phyloP scores from a whole-genome alignment of 805 yeast species.

The Sugiyamaella boreocaroliniensis region DNA sequence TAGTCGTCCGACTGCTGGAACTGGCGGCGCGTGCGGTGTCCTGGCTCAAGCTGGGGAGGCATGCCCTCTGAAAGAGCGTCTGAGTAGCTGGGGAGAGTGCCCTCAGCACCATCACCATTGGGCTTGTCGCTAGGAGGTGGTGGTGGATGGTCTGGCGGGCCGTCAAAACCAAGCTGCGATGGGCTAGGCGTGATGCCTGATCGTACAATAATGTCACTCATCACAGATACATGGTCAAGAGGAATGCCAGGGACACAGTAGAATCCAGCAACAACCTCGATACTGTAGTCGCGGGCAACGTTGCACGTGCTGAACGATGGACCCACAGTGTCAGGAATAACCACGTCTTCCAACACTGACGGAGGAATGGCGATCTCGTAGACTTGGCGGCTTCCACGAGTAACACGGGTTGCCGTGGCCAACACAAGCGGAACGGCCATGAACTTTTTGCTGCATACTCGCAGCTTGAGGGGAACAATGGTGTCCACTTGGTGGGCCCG shows the following conservation, averaged over 20 bases:
- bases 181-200: conserved; percentile 13
- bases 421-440: conserved; percentile 14
- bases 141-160: background rate
- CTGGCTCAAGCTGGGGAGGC: background rate
- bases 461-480: conserved; percentile 15
- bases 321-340: conserved; percentile 42
- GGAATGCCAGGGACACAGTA: conserved; percentile 2
- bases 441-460: conserved; percentile 20
- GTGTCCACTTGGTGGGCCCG: conserved; percentile 25
- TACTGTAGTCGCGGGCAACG: conserved; percentile 40
- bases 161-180: background rate
- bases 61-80: conserved; percentile 6
- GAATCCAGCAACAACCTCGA: conserved; percentile 34
- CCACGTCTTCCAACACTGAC: conserved; percentile 33
- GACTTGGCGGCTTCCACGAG: conserved; percentile 4
- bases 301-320: conserved; percentile 56
- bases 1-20: background rate
- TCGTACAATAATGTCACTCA: conserved; percentile 10
- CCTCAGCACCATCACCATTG: background rate
- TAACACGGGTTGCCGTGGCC: conserved; percentile 6
- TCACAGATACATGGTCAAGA: conserved; percentile 15
- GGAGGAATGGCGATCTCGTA: conserved; percentile 17
- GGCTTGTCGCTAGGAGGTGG: background rate
- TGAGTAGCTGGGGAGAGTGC: conserved; percentile 13
- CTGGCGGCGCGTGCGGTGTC: background rate